These are phyloP conservation scores for Ambispora gerdemannii DNA, from an alignment of 192 early-diverging fungal species.

Conservation along the genomic window DNA sequence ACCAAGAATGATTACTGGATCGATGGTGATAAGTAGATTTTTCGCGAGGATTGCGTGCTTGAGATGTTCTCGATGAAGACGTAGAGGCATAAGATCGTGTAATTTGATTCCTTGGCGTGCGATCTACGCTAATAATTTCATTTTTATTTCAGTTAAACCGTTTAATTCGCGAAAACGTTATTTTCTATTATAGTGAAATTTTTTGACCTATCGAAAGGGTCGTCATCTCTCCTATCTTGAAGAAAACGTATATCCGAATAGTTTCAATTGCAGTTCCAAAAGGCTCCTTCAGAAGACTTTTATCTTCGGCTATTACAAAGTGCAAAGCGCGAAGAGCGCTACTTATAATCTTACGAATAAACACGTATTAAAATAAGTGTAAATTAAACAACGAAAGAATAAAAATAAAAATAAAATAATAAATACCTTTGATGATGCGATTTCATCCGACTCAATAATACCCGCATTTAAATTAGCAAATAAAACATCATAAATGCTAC, in stretches of 20 bases:
- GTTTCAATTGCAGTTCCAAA: conserved; percentile 47
- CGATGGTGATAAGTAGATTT: neutral
- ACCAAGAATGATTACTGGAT: conserved; percentile 7
- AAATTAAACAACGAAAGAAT: neutral
- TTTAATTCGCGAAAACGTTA: neutral
- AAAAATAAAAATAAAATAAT: neutral
- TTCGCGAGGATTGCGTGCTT: too few species aligned
- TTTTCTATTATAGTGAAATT: too few species aligned
- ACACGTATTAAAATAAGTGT: neutral
- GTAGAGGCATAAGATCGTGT: too few species aligned
- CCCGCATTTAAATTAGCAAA: conserved; percentile 41
- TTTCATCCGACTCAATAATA: neutral
- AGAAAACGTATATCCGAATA: conserved; percentile 50
- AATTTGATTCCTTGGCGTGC: too few species aligned
- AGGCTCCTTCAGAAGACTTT: conserved; percentile 38
- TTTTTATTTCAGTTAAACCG: neutral
- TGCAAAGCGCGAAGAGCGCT: conserved; percentile 55
- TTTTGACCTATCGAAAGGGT: too few species aligned
- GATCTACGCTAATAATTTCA: neutral
- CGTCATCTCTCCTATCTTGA: conserved; percentile 40
- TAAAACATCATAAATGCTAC: conserved; percentile 49
- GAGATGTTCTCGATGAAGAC: too few species aligned
- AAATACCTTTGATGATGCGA: neutral
- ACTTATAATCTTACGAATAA: conserved; percentile 42
- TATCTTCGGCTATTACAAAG: conserved; percentile 51